These are phyloP conservation scores for Tuber aestivum DNA, from an alignment of 495 filamentous ascomycete genomes.

Conservation along the genomic window DNA sequence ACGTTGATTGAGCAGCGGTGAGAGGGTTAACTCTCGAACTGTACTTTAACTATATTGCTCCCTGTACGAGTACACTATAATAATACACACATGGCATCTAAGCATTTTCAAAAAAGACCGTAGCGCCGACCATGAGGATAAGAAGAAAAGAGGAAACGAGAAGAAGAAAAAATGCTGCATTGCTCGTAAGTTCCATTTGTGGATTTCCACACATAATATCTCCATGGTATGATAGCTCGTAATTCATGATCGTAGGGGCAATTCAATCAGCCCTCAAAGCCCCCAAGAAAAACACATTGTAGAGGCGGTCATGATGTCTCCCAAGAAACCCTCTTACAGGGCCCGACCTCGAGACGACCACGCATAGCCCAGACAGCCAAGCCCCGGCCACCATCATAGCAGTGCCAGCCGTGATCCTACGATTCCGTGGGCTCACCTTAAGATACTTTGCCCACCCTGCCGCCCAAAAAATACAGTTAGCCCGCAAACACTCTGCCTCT, in stretches of 20 bases:
- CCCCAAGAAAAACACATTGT: slow-evolving; percentile 43
- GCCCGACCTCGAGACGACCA: slow-evolving; percentile 69
- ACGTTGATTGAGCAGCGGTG: neutral
- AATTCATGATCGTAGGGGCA: neutral
- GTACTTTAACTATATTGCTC: neutral
- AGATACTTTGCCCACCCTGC: slow-evolving; percentile 45
- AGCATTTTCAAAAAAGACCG: neutral
- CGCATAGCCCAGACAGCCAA: slow-evolving; percentile 77
- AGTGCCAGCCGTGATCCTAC: slow-evolving; percentile 63
- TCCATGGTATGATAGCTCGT: neutral
- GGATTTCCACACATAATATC: neutral
- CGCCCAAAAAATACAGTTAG: slow-evolving; percentile 45
- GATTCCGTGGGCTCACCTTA: slow-evolving; percentile 52
- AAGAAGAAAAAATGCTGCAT: neutral
- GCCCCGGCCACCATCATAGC: slow-evolving; percentile 53
- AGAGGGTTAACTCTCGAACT: neutral
- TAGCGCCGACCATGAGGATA: neutral
- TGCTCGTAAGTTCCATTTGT: neutral
- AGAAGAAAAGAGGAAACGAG: neutral
- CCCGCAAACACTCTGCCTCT: slow-evolving; percentile 46
- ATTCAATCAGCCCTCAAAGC: neutral
- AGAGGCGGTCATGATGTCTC: slow-evolving; percentile 67
- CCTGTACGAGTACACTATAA: neutral
- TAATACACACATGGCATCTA: neutral
- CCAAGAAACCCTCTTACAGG: slow-evolving; percentile 68